phyloP scores from a whole-genome alignment of 805 yeast genomes.

The Yamadazyma philogaea region DNA sequence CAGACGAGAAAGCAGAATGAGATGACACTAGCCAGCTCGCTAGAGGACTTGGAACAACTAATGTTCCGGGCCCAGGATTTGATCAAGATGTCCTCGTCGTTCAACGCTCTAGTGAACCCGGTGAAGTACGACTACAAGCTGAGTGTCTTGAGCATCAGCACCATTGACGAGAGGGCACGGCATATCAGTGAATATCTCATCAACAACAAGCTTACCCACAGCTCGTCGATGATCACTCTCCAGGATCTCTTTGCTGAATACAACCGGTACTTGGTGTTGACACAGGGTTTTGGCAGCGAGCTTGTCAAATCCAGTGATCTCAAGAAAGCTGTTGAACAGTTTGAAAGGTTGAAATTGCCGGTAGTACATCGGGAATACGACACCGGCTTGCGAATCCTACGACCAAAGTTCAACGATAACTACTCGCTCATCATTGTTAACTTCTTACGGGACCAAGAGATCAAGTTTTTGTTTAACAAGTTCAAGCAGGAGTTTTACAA shows the following conservation, averaged over 20 bases:
- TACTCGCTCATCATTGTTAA: slow-evolving; percentile 26
- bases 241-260: slow-evolving; percentile 43
- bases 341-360: slow-evolving; percentile 59
- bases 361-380: slow-evolving; percentile 37
- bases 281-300: slow-evolving; percentile 52
- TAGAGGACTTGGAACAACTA: slow-evolving; percentile 72
- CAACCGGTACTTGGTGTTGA: slow-evolving; percentile 32
- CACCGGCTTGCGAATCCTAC: slow-evolving; percentile 34
- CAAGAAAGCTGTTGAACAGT: slow-evolving; percentile 53
- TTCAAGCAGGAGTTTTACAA: slow-evolving; percentile 17
- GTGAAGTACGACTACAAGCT: slow-evolving; percentile 13
- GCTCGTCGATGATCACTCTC: slow-evolving; percentile 37
- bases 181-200: slow-evolving; percentile 71
- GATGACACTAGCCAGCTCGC: slow-evolving; percentile 58
- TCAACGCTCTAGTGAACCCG: slow-evolving; percentile 22
- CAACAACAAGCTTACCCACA: slow-evolving; percentile 25
- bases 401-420: slow-evolving; percentile 21
- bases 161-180: slow-evolving; percentile 64
- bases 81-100: slow-evolving; percentile 51
- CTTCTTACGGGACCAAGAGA: slow-evolving; percentile 23
- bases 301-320: slow-evolving; percentile 71
- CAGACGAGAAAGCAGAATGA: slow-evolving; percentile 56
- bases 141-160: slow-evolving; percentile 36
- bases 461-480: slow-evolving; percentile 23
- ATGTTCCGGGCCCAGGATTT: slow-evolving; percentile 79